These are phyloP conservation scores for Saccharomycopsis sp. DNA, from an alignment of 805 yeast species.

Conservation along the genomic window DNA sequence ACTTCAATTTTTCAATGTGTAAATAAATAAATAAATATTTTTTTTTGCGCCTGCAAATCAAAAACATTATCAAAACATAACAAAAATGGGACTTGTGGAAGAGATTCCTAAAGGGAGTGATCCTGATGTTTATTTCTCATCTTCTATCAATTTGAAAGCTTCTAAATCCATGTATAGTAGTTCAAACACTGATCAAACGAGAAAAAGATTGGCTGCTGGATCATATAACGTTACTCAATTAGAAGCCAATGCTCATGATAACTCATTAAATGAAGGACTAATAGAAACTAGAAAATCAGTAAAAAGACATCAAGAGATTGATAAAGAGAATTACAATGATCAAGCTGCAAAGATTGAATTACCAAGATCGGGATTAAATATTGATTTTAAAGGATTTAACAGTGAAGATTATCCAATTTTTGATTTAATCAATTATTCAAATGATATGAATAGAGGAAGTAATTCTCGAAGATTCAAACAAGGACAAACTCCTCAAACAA, in stretches of 20 bases:
- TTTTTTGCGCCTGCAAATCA: too few relatives aligned
- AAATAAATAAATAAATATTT: too few relatives aligned
- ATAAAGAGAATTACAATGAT: conserved; percentile 16
- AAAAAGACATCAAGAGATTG: conserved; percentile 16
- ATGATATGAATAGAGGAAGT: conserved; percentile 6
- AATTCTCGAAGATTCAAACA: conserved; percentile 4
- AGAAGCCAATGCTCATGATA: conserved; percentile 15
- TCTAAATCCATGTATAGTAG: conserved; percentile 17
- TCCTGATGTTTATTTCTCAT: conserved; percentile 18
- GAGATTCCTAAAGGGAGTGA: conserved; percentile 17
- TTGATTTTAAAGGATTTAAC: conserved; percentile 14
- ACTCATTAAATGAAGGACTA: conserved; percentile 11
- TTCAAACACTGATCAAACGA: conserved; percentile 12
- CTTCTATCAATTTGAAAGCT: conserved; percentile 17
- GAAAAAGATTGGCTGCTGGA: conserved; percentile 18
- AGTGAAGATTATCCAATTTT: conserved; percentile 15
- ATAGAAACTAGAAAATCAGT: conserved; percentile 14
- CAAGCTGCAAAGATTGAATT: conserved; percentile 11
- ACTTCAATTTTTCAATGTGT: too few relatives aligned
- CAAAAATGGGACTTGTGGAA: conserved; percentile 16
- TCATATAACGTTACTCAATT: conserved; percentile 16
- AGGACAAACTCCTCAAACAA: conserved; percentile 15
- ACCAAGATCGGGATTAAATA: conserved; percentile 15
- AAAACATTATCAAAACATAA: too few relatives aligned
- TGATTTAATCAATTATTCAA: conserved; percentile 16